Base-by-base conservation (phyloP, 768 basidiomycete genomes). In the Collybia mongolica region DNA sequence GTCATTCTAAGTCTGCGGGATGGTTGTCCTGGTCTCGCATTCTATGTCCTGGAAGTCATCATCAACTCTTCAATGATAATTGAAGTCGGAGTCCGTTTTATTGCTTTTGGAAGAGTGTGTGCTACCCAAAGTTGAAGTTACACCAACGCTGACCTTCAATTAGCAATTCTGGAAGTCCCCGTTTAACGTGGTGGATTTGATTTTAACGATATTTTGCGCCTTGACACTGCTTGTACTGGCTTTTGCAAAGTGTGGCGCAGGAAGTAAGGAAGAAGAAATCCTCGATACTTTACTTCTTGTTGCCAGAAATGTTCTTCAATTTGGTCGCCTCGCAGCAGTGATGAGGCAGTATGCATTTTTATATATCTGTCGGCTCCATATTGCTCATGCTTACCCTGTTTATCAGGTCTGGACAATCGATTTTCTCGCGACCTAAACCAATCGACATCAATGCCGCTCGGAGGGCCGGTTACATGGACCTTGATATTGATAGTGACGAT, bases 151-250 rank as follows among this genome's bases (percentile, higher is more conserved):
- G 14, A 32, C 14, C 11, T 32, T 38, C 36, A 50, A 46, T 36
- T 64, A 95, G 93, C 90, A 93, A 92, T 97, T 97, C 74, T 95
- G 92, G 92, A 89, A 82, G 65, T 90, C 91, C n/a, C 84, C 86
- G 9, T 93, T 92, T 72, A 98, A 98, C 64, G 72, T 91, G 26
- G 76, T 95, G 60, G 95, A 98, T 65, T 77, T 97, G 14, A 80
- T 90, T 44, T 77, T 99, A 39, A 98, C 97, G 2, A 56, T 81
- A 23, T 91, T 99, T 71, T 98, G 96, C 63, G 86, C 83, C 3
- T 65, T 98, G 51, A 99, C 97, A 5, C 72, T 99, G 41, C 75
- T 95, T 26, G 83, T 98, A 17, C 82, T 98, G 41, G 83, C 89
- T 46, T 91, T 93, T 64, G 86, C 89, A n/a, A 84, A 88, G 44